Evolutionary conservation across 495 filamentous ascomycete species (phyloP), one percentile per base, ranked within the genome.

Genomic region (Letharia columbiana): DNA sequence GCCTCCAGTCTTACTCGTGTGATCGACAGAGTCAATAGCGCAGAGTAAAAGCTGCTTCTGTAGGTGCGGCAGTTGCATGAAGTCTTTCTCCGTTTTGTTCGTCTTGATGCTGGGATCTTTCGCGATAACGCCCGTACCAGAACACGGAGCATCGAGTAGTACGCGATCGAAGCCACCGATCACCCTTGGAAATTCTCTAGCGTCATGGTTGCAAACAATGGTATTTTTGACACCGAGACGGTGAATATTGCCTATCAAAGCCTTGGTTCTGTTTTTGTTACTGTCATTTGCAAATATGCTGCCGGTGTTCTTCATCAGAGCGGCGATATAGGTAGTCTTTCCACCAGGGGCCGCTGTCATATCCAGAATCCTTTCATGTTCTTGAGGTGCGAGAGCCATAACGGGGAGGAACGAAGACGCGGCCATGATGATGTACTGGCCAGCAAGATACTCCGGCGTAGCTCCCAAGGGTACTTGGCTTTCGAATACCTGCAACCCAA

Each of bases 291-390:
- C 94, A 74, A 98, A 94, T 61, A 98, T 89, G 68, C 86, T 89
- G 61, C 94, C 94, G 1, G 95, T 98, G 77, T 98, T 98, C 75
- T 93, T 95, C 94, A 98, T 98, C 68, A 98, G 77, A 0, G 95
- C 94, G 18, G 94, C 90, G 72, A 97, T 91, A 75, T 98, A 91
- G 4, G 95, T 97, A 11, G 92, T 96, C 78, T 98, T 98, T 75
- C 94, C 94, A 78, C 94, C 94, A 65, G 94, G 94, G 67, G 94
- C 94, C 65, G 94, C 85, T n/a, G 94, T 91, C 94, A 98, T 98
- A 79, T 91, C 87, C 61, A 95, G 89, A 37, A 92, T 80, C 13
- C 94, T 85, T 79, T 98, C 94, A 67, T 92, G 82, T 75, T 95
- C 90, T 75, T 98, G 94, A 0, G 94, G 95, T 18, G 89, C 91